Percentiles rank a stretch among this genome's conserved stretches.
These are phyloP conservation scores for Podosphaera aphanis DNA, from an alignment of 2,329 filamentous ascomycete species.

Conservation along the genomic window DNA sequence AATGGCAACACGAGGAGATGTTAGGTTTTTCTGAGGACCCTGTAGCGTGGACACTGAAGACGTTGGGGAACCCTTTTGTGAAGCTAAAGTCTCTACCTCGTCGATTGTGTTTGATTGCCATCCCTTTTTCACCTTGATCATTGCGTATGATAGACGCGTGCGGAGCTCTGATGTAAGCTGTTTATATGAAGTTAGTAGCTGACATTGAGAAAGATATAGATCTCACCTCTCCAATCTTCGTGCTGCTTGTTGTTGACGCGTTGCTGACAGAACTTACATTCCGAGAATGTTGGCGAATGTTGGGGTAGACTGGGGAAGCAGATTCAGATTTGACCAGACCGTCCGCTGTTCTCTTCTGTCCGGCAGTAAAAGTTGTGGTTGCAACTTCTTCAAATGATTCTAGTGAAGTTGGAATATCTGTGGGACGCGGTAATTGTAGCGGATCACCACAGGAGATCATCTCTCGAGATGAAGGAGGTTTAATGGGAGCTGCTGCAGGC, in stretches of 20 bases:
- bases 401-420: background rate
- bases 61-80: conserved; percentile 39
- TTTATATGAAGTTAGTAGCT: conserved; percentile 6
- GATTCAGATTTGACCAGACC: conserved; percentile 39
- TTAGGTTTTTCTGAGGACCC: conserved; percentile 25
- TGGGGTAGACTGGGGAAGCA: conserved; percentile 20
- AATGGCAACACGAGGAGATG: conserved; percentile 26
- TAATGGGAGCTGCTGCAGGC: conserved; percentile 27
- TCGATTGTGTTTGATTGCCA: conserved; percentile 62
- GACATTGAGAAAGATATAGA: background rate
- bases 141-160: conserved; percentile 72
- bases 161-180: conserved; percentile 38
- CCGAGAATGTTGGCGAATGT: conserved; percentile 33
- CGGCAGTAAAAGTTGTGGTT: conserved; percentile 13
- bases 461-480: conserved; percentile 6
- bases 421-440: background rate
- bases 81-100: conserved; percentile 53
- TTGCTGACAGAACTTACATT: conserved; percentile 46
- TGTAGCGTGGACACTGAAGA: conserved; percentile 33
- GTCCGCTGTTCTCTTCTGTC: conserved; percentile 55
- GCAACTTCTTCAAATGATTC: background rate
- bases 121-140: conserved; percentile 77
- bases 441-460: background rate
- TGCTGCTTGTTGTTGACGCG: conserved; percentile 33
- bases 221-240: conserved; percentile 54